phyloP scores from a whole-genome alignment of 2,329 filamentous ascomycete genomes.

The Trichophyton schoenleinii region DNA sequence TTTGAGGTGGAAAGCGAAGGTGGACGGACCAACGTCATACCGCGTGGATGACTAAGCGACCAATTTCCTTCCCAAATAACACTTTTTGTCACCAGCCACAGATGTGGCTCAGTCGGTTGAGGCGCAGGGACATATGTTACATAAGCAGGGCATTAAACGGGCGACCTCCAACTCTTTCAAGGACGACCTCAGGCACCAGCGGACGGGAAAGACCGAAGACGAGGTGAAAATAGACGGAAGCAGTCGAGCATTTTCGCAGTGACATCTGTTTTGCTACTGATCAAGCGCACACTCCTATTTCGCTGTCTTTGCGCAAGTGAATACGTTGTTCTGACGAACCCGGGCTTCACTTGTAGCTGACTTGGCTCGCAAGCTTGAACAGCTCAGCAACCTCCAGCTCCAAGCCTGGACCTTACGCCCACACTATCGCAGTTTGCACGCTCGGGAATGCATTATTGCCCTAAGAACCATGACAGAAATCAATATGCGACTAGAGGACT shows the following conservation, averaged over 20 bases:
- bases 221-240: neutral
- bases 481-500: slow-evolving; percentile 83
- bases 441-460: slow-evolving; percentile 49
- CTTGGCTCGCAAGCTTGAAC: neutral
- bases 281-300: neutral
- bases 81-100: neutral
- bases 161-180: neutral
- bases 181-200: neutral
- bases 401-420: neutral
- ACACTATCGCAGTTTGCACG: slow-evolving; percentile 8
- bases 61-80: neutral
- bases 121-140: neutral
- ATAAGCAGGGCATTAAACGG: neutral
- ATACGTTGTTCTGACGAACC: neutral
- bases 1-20: neutral
- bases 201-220: neutral
- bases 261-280: neutral
- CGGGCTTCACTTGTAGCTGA: neutral
- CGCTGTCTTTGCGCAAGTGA: neutral
- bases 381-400: neutral
- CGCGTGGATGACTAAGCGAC: neutral
- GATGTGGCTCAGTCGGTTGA: neutral
- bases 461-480: slow-evolving; percentile 55
- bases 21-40: neutral
- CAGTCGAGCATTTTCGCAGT: neutral